phyloP scores from a whole-genome alignment of 768 basidiomycete species.

The Mycena maculata region DNA sequence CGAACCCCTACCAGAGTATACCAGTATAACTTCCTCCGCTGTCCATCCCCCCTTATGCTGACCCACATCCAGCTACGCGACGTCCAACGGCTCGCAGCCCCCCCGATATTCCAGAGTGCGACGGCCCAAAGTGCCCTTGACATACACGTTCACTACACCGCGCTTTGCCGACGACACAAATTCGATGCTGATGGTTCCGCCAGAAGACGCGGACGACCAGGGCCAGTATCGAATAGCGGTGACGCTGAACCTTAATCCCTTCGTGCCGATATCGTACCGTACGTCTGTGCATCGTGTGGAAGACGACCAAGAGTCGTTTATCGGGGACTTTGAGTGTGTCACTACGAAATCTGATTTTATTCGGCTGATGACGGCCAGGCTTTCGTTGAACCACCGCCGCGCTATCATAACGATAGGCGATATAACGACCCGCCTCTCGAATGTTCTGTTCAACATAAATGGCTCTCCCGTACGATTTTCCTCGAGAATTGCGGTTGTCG shows the following conservation, averaged over 20 bases:
- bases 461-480: constrained; percentile 43
- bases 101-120: constrained; percentile 33
- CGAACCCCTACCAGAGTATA: constrained; percentile 35
- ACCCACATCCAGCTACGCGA: constrained; percentile 22
- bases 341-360: too few species aligned
- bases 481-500: not conserved
- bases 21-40: constrained; percentile 28
- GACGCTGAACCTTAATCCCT: constrained; percentile 57
- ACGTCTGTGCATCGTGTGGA: constrained; percentile 50
- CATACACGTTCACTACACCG: constrained; percentile 25
- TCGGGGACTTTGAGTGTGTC: constrained; percentile 53
- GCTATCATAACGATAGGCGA: constrained; percentile 56
- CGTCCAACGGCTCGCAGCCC: constrained; percentile 28
- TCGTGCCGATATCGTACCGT: constrained; percentile 57
- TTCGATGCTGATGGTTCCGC: constrained; percentile 31
- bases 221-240: constrained; percentile 54
- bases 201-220: constrained; percentile 30
- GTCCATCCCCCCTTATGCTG: not conserved
- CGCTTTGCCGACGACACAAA: constrained; percentile 17
- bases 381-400: constrained; percentile 55
- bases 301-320: constrained; percentile 40
- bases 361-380: constrained; percentile 36
- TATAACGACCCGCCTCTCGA: constrained; percentile 52
- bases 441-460: constrained; percentile 50
- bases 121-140: constrained; percentile 25